phyloP scores from a whole-genome alignment of 2,329 filamentous ascomycete genomes.

The Aspergillus fructus region DNA sequence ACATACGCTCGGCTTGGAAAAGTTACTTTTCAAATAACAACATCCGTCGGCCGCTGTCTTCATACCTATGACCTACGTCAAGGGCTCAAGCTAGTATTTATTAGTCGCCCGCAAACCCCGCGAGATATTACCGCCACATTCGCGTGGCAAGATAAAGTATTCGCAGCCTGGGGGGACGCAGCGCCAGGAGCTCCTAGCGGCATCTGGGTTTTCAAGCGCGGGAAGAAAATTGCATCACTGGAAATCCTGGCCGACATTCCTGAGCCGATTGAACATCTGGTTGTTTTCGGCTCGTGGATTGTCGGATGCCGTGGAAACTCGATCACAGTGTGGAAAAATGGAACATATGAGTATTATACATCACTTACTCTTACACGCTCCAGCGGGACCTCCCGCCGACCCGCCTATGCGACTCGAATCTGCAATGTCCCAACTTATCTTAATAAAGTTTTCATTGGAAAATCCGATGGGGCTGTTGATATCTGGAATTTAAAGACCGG shows the following conservation, averaged over 20 bases:
- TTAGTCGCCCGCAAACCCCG: constrained; percentile 87
- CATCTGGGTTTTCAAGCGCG: constrained; percentile 88
- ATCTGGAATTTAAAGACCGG: constrained; percentile 96
- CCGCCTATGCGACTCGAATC: constrained; percentile 73
- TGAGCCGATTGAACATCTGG: constrained; percentile 72
- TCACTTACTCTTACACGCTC: constrained; percentile 65
- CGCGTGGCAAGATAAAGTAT: constrained; percentile 82
- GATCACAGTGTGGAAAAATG: constrained; percentile 86
- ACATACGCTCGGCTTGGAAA: constrained; percentile 86
- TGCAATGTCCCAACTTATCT: constrained; percentile 91
- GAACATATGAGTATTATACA: constrained; percentile 84
- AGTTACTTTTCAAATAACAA: constrained; percentile 95
- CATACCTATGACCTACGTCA: constrained; percentile 94
- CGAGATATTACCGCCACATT: constrained; percentile 79
- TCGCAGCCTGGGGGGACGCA: constrained; percentile 81
- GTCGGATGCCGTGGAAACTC: constrained; percentile 72
- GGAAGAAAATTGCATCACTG: constrained; percentile 77
- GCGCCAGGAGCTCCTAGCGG: constrained; percentile 52
- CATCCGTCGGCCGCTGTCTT: constrained; percentile 82
- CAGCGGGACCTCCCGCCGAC: constrained; percentile 57
- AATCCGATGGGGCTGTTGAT: constrained; percentile 84
- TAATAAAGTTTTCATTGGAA: constrained; percentile 92
- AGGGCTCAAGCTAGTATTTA: constrained; percentile 88
- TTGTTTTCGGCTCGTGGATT: constrained; percentile 89
- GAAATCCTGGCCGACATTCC: constrained; percentile 61